Base-by-base conservation (phyloP, 306 rosid genomes). In the Vigna trinervia region DNA sequence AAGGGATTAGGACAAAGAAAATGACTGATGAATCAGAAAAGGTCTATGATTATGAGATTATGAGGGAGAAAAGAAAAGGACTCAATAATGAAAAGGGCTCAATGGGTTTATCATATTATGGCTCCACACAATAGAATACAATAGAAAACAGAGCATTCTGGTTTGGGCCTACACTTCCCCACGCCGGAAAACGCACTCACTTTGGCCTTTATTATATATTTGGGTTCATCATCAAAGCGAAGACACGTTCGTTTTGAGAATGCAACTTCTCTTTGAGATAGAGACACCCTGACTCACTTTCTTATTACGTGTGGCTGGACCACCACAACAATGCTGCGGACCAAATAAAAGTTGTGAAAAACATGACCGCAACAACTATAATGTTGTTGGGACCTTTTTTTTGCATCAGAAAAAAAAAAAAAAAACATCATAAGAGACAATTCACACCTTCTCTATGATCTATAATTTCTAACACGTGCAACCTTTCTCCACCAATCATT, bases 81-180 rank as follows among this genome's bases (percentile, higher is more conserved):
- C 66, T 6, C 28, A 13, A 30, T 22, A 9, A 41, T 59, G 11
- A 30, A 30, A 59, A 59, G 4, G 12, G 66, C 20, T 59, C 0
- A 9, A 57, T 11, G 38, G 8, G 39, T 26, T 26, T 23, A 77
- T 26, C 6, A 15, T 52, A 36, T 36, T 36, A 14, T 28, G 69
- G 59, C 47, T 68, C 69, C 69, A 67, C 59, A 9, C 6, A 39
- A 77, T 57, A 8, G 13, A 43, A 38, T 5, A 43, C 34, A 30
- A 30, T 30, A 30, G 34, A 30, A 30, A 30, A 30, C 34, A 30
- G 34, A 30, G 34, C 34, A 3, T 30, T 30, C 17, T 17, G 58
- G 70, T 38, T 56, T 71, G 54, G 62, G 74, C 80, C 85, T 80
- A 86, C 82, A 72, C 63, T 62, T 63, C 53, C 67, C 15, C 81